Conservation (phyloP, 1,139 yeast species). For the Scheffersomyces lignicola region DNA sequence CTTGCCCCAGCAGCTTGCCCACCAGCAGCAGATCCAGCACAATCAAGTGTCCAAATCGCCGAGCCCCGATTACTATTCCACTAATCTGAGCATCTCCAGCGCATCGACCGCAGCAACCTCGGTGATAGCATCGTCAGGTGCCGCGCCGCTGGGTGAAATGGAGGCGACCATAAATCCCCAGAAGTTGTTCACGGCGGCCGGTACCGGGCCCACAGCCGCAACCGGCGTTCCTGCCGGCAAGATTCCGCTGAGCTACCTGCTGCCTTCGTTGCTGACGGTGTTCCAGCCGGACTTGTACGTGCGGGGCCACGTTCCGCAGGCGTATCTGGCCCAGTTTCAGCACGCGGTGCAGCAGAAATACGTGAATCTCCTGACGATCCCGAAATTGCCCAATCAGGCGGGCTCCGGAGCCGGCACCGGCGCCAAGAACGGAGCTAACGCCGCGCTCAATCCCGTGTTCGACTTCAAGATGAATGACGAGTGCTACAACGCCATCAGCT, state of each 20-base stretch:
- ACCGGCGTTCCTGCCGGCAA: conserved; percentile 5
- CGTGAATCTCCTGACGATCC: not conserved
- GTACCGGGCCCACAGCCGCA: conserved; percentile 2
- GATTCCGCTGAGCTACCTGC: conserved; percentile 10
- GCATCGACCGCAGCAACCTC: conserved; percentile 8
- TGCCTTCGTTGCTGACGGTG: conserved; percentile 12
- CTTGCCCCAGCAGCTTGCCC: conserved; percentile 3
- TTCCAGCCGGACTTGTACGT: conserved; percentile 3
- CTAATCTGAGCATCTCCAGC: conserved; percentile 6
- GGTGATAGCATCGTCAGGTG: conserved; percentile 11
- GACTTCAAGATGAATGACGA: conserved; percentile 43
- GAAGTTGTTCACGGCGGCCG: conserved; percentile 22
- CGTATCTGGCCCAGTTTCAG: conserved; percentile 4
- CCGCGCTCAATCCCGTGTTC: conserved; percentile 11
- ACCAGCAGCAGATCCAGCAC: conserved; percentile 4
- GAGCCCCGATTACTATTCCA: conserved; percentile 6
- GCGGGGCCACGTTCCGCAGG: conserved; percentile 12
- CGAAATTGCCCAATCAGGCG: conserved; percentile 7
- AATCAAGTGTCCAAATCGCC: conserved; percentile 1
- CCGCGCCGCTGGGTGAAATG: conserved; percentile 10
- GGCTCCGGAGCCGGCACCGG: conserved; percentile 9
- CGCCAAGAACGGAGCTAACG: conserved; percentile 14
- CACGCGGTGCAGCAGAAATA: conserved; percentile 1
- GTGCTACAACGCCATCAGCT: conserved; percentile 39
- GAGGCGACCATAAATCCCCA: conserved; percentile 37